These are phyloP conservation scores for Ophiostoma sp. DNA, from an alignment of 2,329 filamentous ascomycete species.

Conservation along the genomic window DNA sequence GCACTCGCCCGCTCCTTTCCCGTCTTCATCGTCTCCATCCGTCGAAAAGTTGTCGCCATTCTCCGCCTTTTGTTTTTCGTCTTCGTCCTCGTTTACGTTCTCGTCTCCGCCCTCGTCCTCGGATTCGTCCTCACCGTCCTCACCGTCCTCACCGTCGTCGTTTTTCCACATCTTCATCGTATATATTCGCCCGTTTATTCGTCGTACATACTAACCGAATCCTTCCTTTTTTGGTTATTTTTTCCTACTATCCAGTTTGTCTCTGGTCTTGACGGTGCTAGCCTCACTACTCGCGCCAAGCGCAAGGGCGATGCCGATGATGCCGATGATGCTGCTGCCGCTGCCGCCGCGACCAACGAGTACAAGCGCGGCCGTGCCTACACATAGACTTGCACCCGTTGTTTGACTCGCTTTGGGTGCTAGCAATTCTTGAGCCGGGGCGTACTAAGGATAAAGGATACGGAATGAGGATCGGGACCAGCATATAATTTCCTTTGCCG, in stretches of 20 bases:
- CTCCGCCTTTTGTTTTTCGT: not conserved
- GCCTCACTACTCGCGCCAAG: conserved; percentile 10
- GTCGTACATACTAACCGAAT: conserved; percentile 2
- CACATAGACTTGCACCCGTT: no score
- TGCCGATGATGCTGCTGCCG: not conserved
- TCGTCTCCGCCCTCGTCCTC: not conserved
- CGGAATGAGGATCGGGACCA: not conserved
- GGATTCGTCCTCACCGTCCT: not conserved
- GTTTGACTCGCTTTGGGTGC: no score
- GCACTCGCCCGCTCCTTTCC: conserved; percentile 4
- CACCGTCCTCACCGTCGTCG: not conserved
- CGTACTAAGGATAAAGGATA: not conserved
- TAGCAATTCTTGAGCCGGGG: no score
- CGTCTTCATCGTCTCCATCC: conserved; percentile 6
- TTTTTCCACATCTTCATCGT: conserved; percentile 10
- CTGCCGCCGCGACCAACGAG: not conserved
- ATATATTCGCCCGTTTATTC: not conserved
- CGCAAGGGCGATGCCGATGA: conserved; percentile 6
- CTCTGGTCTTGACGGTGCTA: conserved; percentile 6
- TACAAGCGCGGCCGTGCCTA: conserved; percentile 28
- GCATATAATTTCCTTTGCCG: not conserved
- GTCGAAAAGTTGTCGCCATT: not conserved
- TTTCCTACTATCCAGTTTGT: not conserved
- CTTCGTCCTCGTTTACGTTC: not conserved
- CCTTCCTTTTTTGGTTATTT: conserved; percentile 7